phyloP scores from a whole-genome alignment of 2,329 filamentous ascomycete genomes.

The Fusarium tjaetaba region DNA sequence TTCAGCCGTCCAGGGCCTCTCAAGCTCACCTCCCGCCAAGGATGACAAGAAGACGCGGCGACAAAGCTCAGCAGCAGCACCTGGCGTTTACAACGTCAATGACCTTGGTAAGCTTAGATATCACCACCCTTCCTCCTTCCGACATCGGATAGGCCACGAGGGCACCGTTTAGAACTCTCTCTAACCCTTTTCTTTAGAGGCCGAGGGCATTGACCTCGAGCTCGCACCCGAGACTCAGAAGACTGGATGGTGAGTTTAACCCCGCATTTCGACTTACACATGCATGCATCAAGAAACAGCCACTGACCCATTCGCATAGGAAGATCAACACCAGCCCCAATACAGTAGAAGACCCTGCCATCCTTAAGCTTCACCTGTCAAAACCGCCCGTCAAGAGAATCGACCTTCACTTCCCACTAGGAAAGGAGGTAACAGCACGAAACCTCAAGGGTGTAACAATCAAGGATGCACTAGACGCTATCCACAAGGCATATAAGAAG shows the following conservation, averaged over 20 bases:
- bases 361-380: constrained; percentile 83
- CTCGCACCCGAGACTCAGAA: constrained; percentile 86
- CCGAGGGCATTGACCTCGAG: constrained; percentile 74
- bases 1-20: constrained; percentile 85
- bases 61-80: constrained; percentile 74
- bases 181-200: constrained; percentile 64
- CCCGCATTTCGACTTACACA: constrained; percentile 1
- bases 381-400: constrained; percentile 91
- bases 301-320: constrained; percentile 61
- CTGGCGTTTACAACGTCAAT: constrained; percentile 78
- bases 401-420: constrained; percentile 89
- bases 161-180: not conserved
- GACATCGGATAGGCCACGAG: constrained; percentile 9
- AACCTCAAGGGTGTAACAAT: constrained; percentile 96
- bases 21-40: constrained; percentile 74
- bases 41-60: constrained; percentile 68
- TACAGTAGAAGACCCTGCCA: constrained; percentile 82
- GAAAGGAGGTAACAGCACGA: constrained; percentile 86
- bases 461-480: constrained; percentile 95
- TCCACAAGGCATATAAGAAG: constrained; percentile 97
- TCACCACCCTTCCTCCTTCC: constrained; percentile 7
- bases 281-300: not conserved
- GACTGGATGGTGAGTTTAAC: constrained; percentile 79
- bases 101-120: constrained; percentile 76
- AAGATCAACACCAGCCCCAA: constrained; percentile 90